Evolutionary conservation across 148 eudicot species (phyloP).

Genomic region (Polygonum maritimum): DNA sequence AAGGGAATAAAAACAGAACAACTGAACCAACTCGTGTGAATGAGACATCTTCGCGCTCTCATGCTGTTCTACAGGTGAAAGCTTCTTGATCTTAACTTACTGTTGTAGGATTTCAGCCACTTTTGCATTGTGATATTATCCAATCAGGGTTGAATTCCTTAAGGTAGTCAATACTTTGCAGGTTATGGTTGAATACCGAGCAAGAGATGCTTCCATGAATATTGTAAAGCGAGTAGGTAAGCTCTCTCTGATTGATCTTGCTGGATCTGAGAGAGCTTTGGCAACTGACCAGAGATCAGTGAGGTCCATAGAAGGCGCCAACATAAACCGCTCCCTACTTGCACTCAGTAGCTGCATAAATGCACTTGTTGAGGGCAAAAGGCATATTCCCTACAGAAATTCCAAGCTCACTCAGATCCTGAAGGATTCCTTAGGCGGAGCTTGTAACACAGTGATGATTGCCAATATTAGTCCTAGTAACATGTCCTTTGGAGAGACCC

Average conservation of each 20-base stretch:
- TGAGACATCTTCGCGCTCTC: constrained; percentile 87
- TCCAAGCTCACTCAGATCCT: constrained; percentile 92
- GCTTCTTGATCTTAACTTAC: neutral
- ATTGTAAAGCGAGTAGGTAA: constrained; percentile 59
- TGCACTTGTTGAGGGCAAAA: constrained; percentile 88
- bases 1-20: constrained; percentile 75
- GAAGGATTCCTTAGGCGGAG: constrained; percentile 84
- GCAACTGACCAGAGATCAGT: constrained; percentile 86
- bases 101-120: neutral
- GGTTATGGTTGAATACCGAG: constrained; percentile 67
- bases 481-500: constrained; percentile 73
- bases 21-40: constrained; percentile 92
- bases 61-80: constrained; percentile 84
- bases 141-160: neutral
- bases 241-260: constrained; percentile 72
- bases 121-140: neutral
- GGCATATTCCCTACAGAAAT: constrained; percentile 82
- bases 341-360: constrained; percentile 93
- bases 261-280: constrained; percentile 85
- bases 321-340: constrained; percentile 71
- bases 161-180: constrained; percentile 11
- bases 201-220: constrained; percentile 47
- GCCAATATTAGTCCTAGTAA: constrained; percentile 84
- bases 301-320: constrained; percentile 83
- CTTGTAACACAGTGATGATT: constrained; percentile 88